phyloP scores from a whole-genome alignment of 768 basidiomycete genomes.

The Podaxis sp. region DNA sequence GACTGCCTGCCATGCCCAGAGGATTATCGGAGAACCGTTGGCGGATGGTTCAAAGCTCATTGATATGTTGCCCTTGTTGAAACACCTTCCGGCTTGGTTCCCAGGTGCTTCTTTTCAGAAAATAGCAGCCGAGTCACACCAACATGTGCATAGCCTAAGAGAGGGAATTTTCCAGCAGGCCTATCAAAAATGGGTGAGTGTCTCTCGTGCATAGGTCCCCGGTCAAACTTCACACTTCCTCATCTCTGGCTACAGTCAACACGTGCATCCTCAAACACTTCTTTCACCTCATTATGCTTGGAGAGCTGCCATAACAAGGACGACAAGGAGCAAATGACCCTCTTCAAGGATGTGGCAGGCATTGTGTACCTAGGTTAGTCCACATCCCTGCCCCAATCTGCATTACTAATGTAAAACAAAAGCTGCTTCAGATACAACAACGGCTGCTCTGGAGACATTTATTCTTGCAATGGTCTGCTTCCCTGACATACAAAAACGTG shows the following conservation, averaged over 20 bases:
- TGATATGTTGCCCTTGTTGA: conserved; percentile 26
- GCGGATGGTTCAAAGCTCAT: conserved; percentile 26
- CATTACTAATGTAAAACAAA: background rate
- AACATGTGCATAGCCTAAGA: conserved; percentile 30
- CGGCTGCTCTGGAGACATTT: conserved; percentile 13
- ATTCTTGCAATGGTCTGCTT: conserved; percentile 24
- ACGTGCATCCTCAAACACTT: conserved; percentile 5
- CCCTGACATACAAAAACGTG: conserved; percentile 22
- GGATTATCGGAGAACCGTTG: conserved; percentile 18
- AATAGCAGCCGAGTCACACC: conserved; percentile 29
- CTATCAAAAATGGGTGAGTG: conserved; percentile 9
- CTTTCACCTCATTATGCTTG: conserved; percentile 15
- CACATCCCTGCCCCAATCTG: background rate
- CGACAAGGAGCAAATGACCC: conserved; percentile 5
- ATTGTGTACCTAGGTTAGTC: conserved; percentile 34
- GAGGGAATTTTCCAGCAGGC: conserved; percentile 28
- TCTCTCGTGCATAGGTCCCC: conserved; percentile 15
- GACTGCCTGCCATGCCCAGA: conserved; percentile 16
- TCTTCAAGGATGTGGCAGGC: conserved; percentile 30
- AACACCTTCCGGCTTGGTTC: conserved; percentile 41
- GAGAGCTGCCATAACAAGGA: conserved; percentile 7
- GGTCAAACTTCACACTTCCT: background rate
- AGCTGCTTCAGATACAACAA: conserved; percentile 2
- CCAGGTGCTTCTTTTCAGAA: conserved; percentile 44
- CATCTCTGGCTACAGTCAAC: background rate